Evolutionary conservation across 306 rosid genomes (phyloP), one percentile per base, ranked within the genome.

Genomic region (Gastrolobium villosum): DNA sequence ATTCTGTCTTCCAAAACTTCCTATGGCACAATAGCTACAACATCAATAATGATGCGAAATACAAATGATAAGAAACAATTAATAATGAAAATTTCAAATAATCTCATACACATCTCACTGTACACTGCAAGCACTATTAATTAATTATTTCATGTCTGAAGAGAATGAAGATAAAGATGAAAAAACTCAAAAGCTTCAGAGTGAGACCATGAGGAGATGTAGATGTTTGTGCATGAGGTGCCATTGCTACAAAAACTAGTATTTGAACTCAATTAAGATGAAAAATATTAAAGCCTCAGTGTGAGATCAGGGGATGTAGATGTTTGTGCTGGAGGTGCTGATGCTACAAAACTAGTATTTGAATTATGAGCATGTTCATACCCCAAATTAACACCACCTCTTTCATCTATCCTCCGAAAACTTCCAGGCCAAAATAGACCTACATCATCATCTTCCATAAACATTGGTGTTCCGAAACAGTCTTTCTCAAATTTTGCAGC

Each of bases 361-460:
- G 89, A 39, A 79, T 6, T 69, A 49, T 81, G 87, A 39, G 65
- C 75, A 49, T 48, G 45, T 57, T 78, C 85, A 65, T 62, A 34
- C 32, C 64, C 76, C 54, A 74, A n/a, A 52, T 55, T 67, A 56
- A 74, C 81, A 30, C 83, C 61, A 65, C 20, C 74, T 50, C 82
- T 66, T 45, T 74, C 84, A n/a, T 83, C 87, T 44, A 83, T 84
- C 79, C 80, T 93, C 36, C 98, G 83, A 77, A 90, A 93, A 72
- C 98, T 91, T 40, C 98, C 98, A 0, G 98, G 98, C 98, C 98
- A 93, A 79, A 88, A 86, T 32, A 83, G 10, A 37, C 87, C 87
- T 36, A 49, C 81, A 34, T 90, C 93, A 37, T 88, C 91, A 28
- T 93, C 92, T 31, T 91, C 94, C 84, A 81, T 15, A 10, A 87